Conservation (phyloP, 805 yeast species). For the Cyberlindnera euphorbiiphila region DNA sequence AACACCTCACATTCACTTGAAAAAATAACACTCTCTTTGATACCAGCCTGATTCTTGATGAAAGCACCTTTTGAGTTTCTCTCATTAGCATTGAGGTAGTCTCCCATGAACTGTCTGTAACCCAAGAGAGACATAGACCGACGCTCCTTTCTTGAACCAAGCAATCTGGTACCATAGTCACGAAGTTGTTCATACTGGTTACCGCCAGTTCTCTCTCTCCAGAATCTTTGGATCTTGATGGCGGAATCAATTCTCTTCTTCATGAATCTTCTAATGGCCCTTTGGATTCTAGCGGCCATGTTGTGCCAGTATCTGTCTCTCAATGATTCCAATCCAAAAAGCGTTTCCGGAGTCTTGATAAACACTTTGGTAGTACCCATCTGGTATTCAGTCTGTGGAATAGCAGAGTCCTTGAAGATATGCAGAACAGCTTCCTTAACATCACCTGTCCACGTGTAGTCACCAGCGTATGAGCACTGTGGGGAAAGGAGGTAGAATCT, state of each 20-base stretch:
- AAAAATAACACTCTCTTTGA: constrained; percentile 67
- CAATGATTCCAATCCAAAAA: constrained; percentile 93
- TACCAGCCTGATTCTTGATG: constrained; percentile 63
- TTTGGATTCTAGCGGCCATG: constrained; percentile 96
- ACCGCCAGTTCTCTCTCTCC: constrained; percentile 78
- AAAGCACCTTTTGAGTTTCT: constrained; percentile 73
- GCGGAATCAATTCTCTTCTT: constrained; percentile 86
- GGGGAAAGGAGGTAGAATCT: constrained; percentile 85
- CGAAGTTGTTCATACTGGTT: constrained; percentile 80
- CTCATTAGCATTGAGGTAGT: constrained; percentile 82
- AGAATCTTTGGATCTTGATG: constrained; percentile 69
- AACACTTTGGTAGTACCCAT: constrained; percentile 90
- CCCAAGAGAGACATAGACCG: constrained; percentile 85
- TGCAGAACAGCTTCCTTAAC: constrained; percentile 49
- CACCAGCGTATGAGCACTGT: constrained; percentile 89
- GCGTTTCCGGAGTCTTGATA: constrained; percentile 94
- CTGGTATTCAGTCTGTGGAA: constrained; percentile 81
- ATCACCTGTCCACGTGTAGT: constrained; percentile 62
- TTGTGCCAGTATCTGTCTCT: constrained; percentile 97
- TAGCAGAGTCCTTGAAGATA: constrained; percentile 55
- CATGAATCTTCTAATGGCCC: constrained; percentile 89
- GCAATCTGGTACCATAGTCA: constrained; percentile 72
- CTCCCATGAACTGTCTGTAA: constrained; percentile 89
- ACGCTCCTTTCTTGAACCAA: constrained; percentile 80
- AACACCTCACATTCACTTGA: constrained; percentile 80